Base-by-base conservation (phyloP, 1,284 basidiomycete genomes). In the Veloporphyrellus conicus region DNA sequence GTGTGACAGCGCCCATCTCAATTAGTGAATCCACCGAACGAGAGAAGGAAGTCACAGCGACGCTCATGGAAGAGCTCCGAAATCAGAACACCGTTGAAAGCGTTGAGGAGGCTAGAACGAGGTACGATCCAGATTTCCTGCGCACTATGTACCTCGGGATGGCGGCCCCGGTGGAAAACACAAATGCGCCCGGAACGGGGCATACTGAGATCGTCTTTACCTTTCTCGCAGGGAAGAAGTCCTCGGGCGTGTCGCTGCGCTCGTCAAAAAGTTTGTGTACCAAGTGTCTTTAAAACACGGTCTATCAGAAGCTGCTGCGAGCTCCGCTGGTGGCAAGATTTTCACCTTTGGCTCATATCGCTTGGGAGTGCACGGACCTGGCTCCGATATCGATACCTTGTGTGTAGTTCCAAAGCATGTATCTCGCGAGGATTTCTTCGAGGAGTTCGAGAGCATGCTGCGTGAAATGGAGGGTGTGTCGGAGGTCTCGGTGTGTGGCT, bases 261-360 rank as follows among this genome's bases (percentile, higher is more conserved):
- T 97, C 38, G 93, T 98, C 53, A 93, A 93, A 72, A 86, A 90
- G 64, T 99, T 99, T 67, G 96, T 99, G 38, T 84, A 84, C 63
- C 81, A 82, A 54, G 86, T 94, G 3, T 88, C 89, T 16, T 70
- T 94, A 55, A 72, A 79, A 44, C 78, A 76, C 38, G 94, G 94
- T 14, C 74, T 96, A 53, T 93, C 93, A 19, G 93, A 97, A 62
- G 73, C 86, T 39, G 85, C 90, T 3, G 93, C 93, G 15, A 81
- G 71, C 43, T 81, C 87, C 45, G 90, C 94, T 6, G 96, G 95
- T 49, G 96, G 95, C 54, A 95, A 98, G 74, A 98, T 99, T 66
- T 99, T 94, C 68, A 98, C 96, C 4, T 99, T 97, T 67, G 95
- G 96, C 32, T 96, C 93, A 43, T 95, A 95, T 75, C 83, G 90